These are phyloP conservation scores for Cymbidium sinense DNA, from an alignment of 106 monocot species.

Conservation along the genomic window DNA sequence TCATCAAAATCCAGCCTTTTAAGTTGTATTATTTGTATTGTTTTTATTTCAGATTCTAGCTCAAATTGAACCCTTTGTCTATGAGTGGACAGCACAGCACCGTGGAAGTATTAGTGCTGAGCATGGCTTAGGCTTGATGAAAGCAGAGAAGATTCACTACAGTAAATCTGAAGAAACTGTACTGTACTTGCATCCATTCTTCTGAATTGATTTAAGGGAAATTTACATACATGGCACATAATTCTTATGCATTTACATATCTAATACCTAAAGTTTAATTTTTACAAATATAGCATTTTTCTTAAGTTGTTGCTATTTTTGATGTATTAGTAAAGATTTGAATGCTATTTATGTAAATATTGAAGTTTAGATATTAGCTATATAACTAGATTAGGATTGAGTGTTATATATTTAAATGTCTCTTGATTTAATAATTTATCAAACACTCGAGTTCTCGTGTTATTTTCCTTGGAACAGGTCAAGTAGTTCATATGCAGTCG, in stretches of 20 bases:
- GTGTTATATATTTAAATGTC: no score
- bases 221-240: no score
- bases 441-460: not conserved
- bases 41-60: conserved; percentile 45
- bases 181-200: conserved; percentile 7
- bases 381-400: no score
- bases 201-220: no score
- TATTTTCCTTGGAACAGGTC: not conserved
- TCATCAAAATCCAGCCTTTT: not conserved
- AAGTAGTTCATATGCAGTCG: not conserved
- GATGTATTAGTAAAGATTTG: no score
- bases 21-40: conserved; percentile 3
- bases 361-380: no score
- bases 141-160: conserved; percentile 95
- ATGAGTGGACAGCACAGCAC: conserved; percentile 84
- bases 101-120: conserved; percentile 95
- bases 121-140: conserved; percentile 95
- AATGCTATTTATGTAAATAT: no score
- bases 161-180: conserved; percentile 88
- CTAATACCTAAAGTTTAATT: no score
- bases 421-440: not conserved
- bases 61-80: conserved; percentile 93
- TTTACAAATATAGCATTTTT: no score
- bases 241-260: no score
- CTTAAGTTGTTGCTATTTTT: no score